Percentiles rank a stretch among this genome's conserved stretches.
Conservation (phyloP, 345 rosid species). For the Jatropha curcas region DNA sequence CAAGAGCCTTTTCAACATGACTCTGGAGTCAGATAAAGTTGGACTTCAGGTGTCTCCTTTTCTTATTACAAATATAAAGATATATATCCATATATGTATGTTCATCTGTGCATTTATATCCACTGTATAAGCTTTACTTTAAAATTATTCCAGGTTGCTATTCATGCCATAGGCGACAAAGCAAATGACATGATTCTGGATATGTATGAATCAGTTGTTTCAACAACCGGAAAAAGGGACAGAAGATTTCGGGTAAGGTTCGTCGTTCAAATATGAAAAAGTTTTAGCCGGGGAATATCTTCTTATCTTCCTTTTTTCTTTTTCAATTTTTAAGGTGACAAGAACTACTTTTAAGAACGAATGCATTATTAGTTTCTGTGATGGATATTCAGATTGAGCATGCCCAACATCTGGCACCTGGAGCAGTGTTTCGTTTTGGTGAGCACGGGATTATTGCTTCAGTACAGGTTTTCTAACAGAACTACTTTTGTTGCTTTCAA, state of each 20-base stretch:
- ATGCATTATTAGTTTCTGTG: slow-evolving; percentile 10
- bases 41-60: slow-evolving; percentile 72
- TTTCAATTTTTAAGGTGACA: background rate
- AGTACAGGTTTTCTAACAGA: slow-evolving; percentile 56
- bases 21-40: slow-evolving; percentile 62
- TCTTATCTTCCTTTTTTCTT: slow-evolving; percentile 8
- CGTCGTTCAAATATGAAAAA: slow-evolving; percentile 22
- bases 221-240: slow-evolving; percentile 68
- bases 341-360: background rate
- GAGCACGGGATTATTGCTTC: slow-evolving; percentile 71
- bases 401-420: slow-evolving; percentile 80
- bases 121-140: background rate
- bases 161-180: slow-evolving; percentile 94
- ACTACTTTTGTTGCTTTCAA: background rate
- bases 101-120: background rate
- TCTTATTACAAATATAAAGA: background rate
- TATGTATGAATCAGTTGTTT: slow-evolving; percentile 56
- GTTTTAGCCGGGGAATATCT: background rate
- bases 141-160: slow-evolving; percentile 58
- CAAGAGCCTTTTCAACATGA: slow-evolving; percentile 63
- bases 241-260: slow-evolving; percentile 77
- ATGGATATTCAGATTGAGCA: slow-evolving; percentile 69
- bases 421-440: slow-evolving; percentile 64
- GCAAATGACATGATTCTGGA: slow-evolving; percentile 79
- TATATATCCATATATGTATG: background rate